Conservation (phyloP, 257 asterid genomes). For the Capsicum baccatum region DNA sequence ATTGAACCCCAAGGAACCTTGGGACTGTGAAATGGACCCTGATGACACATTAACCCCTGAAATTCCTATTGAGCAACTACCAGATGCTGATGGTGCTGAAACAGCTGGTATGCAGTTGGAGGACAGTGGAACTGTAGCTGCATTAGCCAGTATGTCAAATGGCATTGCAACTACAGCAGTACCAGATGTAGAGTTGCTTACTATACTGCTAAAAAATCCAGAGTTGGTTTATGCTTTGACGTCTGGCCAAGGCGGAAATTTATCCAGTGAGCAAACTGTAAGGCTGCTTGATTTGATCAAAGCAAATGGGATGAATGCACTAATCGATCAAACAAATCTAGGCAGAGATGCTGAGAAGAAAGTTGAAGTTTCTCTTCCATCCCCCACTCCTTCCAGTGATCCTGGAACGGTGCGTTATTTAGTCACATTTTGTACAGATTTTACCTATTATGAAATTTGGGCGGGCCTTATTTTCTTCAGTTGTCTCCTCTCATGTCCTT, state of each 20-base stretch:
- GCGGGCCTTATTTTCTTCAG: conserved; percentile 23
- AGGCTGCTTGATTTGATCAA: conserved; percentile 89
- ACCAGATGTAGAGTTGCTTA: conserved; percentile 87
- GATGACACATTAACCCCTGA: conserved; percentile 82
- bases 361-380: conserved; percentile 94
- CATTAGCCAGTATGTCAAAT: conserved; percentile 47
- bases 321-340: conserved; percentile 51
- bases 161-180: conserved; percentile 48
- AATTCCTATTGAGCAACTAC: conserved; percentile 82
- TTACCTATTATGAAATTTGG: conserved; percentile 40
- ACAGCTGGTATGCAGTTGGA: conserved; percentile 34
- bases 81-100: conserved; percentile 65
- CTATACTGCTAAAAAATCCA: conserved; percentile 88
- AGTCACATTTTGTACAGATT: conserved; percentile 57
- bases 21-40: conserved; percentile 95
- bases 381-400: conserved; percentile 93
- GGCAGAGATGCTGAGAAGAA: conserved; percentile 50
- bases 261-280: conserved; percentile 66
- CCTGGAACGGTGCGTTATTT: conserved; percentile 95
- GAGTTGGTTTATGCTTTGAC: conserved; percentile 88
- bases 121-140: conserved; percentile 38
- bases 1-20: conserved; percentile 81
- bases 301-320: conserved; percentile 56
- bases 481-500: conserved; percentile 19
- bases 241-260: conserved; percentile 74